phyloP scores from a whole-genome alignment of 2,329 filamentous ascomycete species.

The Elsinoe arachidis region DNA sequence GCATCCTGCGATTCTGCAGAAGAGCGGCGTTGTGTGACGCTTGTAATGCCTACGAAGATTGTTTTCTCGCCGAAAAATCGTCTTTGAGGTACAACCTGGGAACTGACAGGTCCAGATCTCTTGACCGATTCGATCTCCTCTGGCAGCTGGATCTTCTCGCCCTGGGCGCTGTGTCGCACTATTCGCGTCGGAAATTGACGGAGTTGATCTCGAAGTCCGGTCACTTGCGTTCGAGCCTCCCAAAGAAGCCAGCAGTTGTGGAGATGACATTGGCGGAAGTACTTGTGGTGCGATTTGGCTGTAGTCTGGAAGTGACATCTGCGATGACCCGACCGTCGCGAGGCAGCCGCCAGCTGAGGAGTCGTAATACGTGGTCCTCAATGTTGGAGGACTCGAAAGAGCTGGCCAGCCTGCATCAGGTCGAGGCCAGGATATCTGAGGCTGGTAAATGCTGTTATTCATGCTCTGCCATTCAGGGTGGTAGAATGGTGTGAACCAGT shows the following conservation, averaged over 20 bases:
- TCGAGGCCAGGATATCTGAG: not conserved
- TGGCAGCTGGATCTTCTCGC: conserved; percentile 22
- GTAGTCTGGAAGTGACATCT: not conserved
- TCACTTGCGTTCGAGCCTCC: not conserved
- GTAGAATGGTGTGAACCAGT: not conserved
- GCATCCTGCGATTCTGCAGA: conserved; percentile 51
- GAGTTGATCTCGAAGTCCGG: conserved; percentile 19
- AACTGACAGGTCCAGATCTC: conserved; percentile 51
- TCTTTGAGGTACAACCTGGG: conserved; percentile 49
- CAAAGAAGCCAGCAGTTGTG: conserved; percentile 12
- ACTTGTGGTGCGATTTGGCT: not conserved
- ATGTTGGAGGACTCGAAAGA: not conserved
- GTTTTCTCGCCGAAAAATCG: conserved; percentile 50
- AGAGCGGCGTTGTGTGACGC: conserved; percentile 52
- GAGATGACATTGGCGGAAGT: not conserved
- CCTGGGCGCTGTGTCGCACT: conserved; percentile 18
- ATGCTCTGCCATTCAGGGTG: not conserved
- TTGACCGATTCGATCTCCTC: too few relatives aligned
- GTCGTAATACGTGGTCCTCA: not conserved
- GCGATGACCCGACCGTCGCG: not conserved
- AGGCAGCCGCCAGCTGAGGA: not conserved
- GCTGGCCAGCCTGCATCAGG: not conserved
- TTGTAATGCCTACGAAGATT: conserved; percentile 58
- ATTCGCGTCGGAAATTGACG: conserved; percentile 23
- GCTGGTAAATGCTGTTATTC: conserved; percentile 1